Evolutionary conservation across 2,329 filamentous ascomycete genomes (phyloP).

Genomic region (Diaporthe eres): DNA sequence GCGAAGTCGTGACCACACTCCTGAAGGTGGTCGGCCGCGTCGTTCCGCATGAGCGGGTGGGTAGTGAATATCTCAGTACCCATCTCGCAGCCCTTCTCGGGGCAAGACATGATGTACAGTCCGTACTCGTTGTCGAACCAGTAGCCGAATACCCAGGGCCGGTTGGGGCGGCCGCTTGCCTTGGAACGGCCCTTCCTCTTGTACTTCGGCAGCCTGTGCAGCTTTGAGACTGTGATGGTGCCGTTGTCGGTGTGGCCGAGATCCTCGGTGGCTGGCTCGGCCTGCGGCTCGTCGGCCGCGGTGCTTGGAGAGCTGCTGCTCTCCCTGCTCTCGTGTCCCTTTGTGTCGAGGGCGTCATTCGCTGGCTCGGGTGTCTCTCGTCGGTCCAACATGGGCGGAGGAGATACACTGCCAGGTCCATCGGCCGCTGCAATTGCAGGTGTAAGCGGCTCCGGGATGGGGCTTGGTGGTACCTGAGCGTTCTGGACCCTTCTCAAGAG

Average conservation of each 20-base stretch:
- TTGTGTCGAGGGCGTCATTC: not conserved
- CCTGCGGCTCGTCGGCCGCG: not conserved
- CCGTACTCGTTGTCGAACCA: not conserved
- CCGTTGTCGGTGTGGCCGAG: slow-evolving; percentile 1
- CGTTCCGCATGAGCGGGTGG: not conserved
- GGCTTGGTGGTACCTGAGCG: not conserved
- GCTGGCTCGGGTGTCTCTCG: not conserved
- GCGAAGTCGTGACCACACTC: not conserved
- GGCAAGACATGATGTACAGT: slow-evolving; percentile 31
- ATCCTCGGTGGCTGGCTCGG: not conserved
- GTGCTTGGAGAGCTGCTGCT: not conserved
- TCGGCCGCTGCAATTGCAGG: not conserved
- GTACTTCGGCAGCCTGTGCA: not conserved
- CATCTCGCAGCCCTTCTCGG: not conserved
- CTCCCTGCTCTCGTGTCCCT: not conserved
- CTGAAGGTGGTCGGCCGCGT: not conserved
- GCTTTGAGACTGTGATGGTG: not conserved
- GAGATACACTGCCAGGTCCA: not conserved
- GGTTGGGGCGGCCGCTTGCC: not conserved
- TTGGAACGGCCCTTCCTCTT: not conserved
- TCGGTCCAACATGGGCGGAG: not conserved
- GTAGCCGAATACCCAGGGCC: not conserved
- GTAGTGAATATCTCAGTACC: not conserved
- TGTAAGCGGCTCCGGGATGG: not conserved
- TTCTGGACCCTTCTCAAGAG: not conserved